Evolutionary conservation across 2,329 filamentous ascomycete species (phyloP).

Genomic region (Claviceps monticola): DNA sequence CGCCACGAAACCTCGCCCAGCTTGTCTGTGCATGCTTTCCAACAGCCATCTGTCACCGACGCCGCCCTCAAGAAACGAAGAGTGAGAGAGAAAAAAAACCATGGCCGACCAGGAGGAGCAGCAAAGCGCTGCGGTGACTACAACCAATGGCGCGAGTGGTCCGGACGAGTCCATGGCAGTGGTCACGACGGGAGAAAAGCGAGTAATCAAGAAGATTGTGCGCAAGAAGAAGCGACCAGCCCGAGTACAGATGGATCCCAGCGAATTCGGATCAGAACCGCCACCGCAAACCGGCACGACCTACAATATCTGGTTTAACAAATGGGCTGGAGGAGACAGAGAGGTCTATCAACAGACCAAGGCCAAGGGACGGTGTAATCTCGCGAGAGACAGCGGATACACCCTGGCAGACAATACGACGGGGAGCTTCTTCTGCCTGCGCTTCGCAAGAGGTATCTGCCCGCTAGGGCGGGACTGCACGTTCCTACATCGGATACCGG

Average conservation of each 20-base stretch:
- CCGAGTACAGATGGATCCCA: conserved; percentile 77
- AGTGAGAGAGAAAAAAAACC: background rate
- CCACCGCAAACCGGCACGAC: conserved; percentile 87
- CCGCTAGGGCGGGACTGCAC: conserved; percentile 87
- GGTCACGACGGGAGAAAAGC: conserved; percentile 36
- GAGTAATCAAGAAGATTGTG: conserved; percentile 70
- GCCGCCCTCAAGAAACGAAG: background rate
- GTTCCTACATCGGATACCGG: conserved; percentile 81
- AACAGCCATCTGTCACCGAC: no score
- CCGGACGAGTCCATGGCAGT: conserved; percentile 19
- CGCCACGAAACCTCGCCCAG: background rate
- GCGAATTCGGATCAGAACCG: conserved; percentile 67
- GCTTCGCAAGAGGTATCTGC: conserved; percentile 71
- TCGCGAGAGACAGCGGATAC: conserved; percentile 66
- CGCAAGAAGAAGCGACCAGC: conserved; percentile 83
- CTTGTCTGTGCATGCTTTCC: background rate
- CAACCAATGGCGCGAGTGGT: background rate
- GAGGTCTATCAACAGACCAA: conserved; percentile 84
- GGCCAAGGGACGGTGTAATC: conserved; percentile 75
- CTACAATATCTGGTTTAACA: conserved; percentile 91
- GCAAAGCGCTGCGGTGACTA: conserved; percentile 7
- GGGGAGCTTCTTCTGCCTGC: conserved; percentile 84
- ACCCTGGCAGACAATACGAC: conserved; percentile 63
- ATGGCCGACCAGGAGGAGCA: conserved; percentile 22
- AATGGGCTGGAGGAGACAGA: conserved; percentile 90